Conservation (phyloP, 805 yeast species). For the Wickerhamiella alocasiicola region DNA sequence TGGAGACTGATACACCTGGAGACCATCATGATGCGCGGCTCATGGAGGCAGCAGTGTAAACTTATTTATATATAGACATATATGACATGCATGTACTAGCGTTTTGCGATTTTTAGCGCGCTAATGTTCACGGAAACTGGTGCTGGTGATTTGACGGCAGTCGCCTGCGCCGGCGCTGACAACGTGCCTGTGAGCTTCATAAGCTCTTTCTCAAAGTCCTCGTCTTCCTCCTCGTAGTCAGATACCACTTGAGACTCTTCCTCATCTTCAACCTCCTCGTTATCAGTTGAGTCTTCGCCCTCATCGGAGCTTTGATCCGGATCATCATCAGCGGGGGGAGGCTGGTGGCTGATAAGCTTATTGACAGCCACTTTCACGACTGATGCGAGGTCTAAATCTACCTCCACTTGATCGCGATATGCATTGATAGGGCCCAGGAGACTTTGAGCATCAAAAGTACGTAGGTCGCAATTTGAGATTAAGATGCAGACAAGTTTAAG, state of each 20-base stretch:
- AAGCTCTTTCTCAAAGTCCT: not conserved
- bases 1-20: slow-evolving; percentile 3
- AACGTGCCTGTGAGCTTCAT: not conserved
- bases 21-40: not conserved
- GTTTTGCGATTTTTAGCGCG: not conserved
- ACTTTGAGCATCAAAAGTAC: not conserved
- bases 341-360: not conserved
- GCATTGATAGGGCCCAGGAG: not conserved
- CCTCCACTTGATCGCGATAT: not conserved
- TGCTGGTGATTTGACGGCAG: not conserved
- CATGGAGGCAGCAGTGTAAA: too few species aligned
- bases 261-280: slow-evolving; percentile 2
- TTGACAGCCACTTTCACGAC: not conserved
- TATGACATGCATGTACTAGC: not conserved
- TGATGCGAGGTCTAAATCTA: not conserved
- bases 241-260: not conserved
- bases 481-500: slow-evolving; percentile 9
- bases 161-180: not conserved
- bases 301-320: not conserved
- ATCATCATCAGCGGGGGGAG: not conserved
- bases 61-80: too few species aligned
- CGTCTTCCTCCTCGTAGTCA: slow-evolving; percentile 1
- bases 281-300: not conserved
- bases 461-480: not conserved
- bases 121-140: not conserved